Conservation (phyloP, 768 basidiomycete species). For the Podaxis mareebaensis region DNA sequence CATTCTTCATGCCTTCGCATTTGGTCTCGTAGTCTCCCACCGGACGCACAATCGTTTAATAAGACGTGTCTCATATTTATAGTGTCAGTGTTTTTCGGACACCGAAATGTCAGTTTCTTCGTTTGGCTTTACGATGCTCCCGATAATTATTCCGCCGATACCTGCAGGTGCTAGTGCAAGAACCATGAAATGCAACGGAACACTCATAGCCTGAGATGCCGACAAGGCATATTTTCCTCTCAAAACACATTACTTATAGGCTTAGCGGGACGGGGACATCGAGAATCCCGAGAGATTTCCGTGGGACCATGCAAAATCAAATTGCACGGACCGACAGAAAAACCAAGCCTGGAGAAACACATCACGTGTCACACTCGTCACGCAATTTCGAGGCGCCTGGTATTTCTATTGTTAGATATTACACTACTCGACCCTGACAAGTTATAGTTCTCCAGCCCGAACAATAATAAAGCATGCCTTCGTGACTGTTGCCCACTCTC, state of each 20-base stretch:
- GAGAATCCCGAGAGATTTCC: background rate
- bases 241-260: background rate
- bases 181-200: background rate
- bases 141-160: background rate
- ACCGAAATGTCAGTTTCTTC: slow-evolving; percentile 2
- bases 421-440: background rate
- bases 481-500: too few relatives aligned
- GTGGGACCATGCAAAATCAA: background rate
- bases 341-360: background rate
- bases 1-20: background rate
- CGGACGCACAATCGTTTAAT: slow-evolving; percentile 3
- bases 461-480: background rate
- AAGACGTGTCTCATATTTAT: slow-evolving; percentile 1
- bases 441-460: background rate
- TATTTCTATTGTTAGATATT: background rate
- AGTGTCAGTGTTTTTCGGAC: background rate
- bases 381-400: background rate
- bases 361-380: background rate
- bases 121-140: background rate
- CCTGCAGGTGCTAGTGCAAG: background rate
- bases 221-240: background rate
- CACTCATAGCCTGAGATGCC: background rate
- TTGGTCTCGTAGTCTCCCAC: background rate
- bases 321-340: background rate
- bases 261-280: background rate